These are phyloP conservation scores for Pleurotus tuoliensis DNA, from an alignment of 768 basidiomycete genomes.

Conservation along the genomic window DNA sequence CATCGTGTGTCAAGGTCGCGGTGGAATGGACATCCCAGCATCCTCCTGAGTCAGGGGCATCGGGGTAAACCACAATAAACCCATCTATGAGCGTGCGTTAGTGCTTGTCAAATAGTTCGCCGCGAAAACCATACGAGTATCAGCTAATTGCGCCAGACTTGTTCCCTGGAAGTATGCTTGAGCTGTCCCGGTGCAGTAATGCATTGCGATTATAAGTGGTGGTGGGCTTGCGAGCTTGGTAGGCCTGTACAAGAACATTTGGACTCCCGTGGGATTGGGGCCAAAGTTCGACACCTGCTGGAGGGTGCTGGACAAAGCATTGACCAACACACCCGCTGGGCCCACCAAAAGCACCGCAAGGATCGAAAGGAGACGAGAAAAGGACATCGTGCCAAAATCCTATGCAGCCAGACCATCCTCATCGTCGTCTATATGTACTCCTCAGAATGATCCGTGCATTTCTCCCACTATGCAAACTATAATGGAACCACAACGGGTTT, in stretches of 20 bases:
- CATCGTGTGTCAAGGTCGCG: constrained; percentile 51
- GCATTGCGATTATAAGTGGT: constrained; percentile 49
- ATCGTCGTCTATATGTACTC: not conserved
- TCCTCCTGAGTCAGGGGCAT: constrained; percentile 37
- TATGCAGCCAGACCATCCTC: not conserved
- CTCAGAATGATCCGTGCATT: constrained; percentile 3
- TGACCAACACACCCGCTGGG: constrained; percentile 14
- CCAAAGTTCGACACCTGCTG: constrained; percentile 45
- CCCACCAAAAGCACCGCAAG: constrained; percentile 13
- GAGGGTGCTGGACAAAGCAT: constrained; percentile 26
- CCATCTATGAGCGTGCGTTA: constrained; percentile 22
- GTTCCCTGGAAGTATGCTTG: constrained; percentile 48
- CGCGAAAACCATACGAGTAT: constrained; percentile 15
- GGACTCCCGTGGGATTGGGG: constrained; percentile 49
- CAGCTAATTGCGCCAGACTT: constrained; percentile 45
- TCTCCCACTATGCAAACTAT: not conserved
- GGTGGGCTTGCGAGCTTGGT: constrained; percentile 32
- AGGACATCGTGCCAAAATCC: not conserved
- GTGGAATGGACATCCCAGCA: constrained; percentile 53
- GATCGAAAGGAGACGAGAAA: not conserved
- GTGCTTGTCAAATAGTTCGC: too few species aligned
- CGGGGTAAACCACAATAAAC: constrained; percentile 49
- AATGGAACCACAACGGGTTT: not conserved
- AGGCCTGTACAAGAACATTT: constrained; percentile 44
- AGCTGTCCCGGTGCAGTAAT: constrained; percentile 49